Evolutionary conservation across 1,284 basidiomycete genomes (phyloP), one percentile per base, ranked within the genome.

Genomic region (Irpex rosettiformis): DNA sequence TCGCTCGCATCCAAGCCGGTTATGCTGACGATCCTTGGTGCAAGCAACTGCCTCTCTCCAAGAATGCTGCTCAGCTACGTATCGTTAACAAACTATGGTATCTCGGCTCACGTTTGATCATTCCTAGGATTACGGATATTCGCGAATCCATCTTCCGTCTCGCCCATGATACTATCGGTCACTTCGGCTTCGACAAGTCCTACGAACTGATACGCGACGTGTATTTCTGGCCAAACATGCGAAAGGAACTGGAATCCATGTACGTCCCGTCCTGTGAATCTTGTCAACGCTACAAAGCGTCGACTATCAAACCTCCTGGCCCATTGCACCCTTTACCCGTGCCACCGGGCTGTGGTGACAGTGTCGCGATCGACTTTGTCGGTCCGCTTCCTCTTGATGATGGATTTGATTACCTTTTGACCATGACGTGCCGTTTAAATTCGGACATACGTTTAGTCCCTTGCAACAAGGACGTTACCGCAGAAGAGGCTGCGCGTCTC

Each of bases 301-400:
- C 16, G 2, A 59, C 58, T 10, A 24, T 7, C 2, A 58, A 60
- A 27, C 56, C 55, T 22, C 11, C 55, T 2, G 60, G 64, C 2
- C 62, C 62, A 0, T 42, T 67, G 1, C 65, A 67, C 28, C 58
- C 66, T 8, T 59, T 66, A 1, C 65, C 64, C 1, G 55, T 72
- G 1, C 69, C 71, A 3, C 55, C 57, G 10, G 27, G 56, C 1
- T 64, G 67, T 3, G 52, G 54, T 8, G 60, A 66, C 42, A 58
- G 53, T n/a, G 63, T 73, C 0, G 63, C 62, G 0, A 67, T 75
- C n/a, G 73, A 75, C 52, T 73, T 74, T 52, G 67, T 75, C 7
- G 69, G 72, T 2, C 72, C 69, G 0, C 62, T 75, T 1, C 66
- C 64, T 1, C 28, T 54, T 8, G 64, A 65, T 42, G 27, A 52